Percentiles rank a stretch among this genome's conserved stretches.
Conservation (phyloP, 352 stramenopile genomes). For the Phytophthora europaea region DNA sequence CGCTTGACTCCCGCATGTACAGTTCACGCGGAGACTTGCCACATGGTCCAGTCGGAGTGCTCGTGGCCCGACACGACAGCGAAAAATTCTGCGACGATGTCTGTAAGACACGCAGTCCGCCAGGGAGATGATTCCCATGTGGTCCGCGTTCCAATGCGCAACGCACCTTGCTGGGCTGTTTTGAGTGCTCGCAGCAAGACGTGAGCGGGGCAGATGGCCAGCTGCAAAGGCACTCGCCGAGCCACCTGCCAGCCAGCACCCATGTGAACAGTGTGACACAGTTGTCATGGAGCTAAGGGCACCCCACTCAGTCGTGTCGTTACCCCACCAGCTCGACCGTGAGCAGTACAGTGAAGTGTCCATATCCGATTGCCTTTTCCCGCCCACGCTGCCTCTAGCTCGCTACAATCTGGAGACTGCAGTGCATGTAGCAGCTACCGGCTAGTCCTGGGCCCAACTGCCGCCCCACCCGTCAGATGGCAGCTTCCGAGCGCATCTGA, state of each 20-base stretch:
- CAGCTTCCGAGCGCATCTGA: constrained; percentile 29
- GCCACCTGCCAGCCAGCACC: constrained; percentile 1
- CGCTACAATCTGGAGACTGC: background rate
- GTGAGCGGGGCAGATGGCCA: constrained; percentile 1
- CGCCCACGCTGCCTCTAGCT: background rate
- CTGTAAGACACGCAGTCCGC: background rate
- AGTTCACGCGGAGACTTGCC: constrained; percentile 14
- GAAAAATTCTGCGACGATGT: background rate
- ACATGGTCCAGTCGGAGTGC: constrained; percentile 16
- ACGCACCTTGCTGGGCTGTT: no score
- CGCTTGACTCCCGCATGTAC: background rate
- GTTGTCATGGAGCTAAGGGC: background rate
- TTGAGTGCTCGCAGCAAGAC: background rate
- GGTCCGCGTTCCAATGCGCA: background rate
- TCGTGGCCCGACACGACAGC: background rate
- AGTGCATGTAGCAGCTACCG: background rate
- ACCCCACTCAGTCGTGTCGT: background rate
- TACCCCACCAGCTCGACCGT: background rate
- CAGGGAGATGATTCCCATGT: background rate
- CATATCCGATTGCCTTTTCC: no score
- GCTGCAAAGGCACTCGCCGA: background rate
- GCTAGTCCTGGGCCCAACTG: background rate
- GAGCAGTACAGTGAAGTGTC: background rate
- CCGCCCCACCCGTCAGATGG: constrained; percentile 21
- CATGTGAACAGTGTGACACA: constrained; percentile 20